A percentile compares a stretch with the other conserved stretches of the same genome.
Evolutionary conservation across 345 rosid species (phyloP).

Genomic region (Citrus unshiu): DNA sequence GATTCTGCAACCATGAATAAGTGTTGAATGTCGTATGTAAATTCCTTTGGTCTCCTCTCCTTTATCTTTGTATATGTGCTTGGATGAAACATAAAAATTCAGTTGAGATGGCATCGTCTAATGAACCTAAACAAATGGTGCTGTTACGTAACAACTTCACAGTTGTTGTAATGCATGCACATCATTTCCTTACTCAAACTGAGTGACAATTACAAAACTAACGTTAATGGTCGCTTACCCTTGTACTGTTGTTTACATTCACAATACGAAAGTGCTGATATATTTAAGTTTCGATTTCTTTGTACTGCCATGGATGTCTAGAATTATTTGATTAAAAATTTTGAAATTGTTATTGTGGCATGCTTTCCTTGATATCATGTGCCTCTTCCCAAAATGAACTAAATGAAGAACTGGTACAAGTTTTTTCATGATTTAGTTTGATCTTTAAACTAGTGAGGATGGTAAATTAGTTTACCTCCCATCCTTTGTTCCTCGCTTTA

Average conservation of each 20-base stretch:
- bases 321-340: too few species aligned
- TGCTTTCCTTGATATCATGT: too few species aligned
- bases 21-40: conserved; percentile 84
- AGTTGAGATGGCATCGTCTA: background rate
- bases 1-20: conserved; percentile 88
- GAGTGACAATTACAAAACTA: background rate
- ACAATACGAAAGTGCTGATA: background rate
- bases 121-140: background rate
- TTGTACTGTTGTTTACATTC: background rate
- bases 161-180: background rate
- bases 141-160: background rate
- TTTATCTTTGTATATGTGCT: background rate
- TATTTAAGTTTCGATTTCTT: background rate
- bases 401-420: background rate
- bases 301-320: too few species aligned
- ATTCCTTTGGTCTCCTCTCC: background rate
- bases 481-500: too few species aligned
- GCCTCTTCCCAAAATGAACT: too few species aligned
- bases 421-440: background rate
- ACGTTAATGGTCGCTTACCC: background rate
- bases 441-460: background rate
- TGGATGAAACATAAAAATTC: background rate
- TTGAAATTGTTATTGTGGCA: too few species aligned
- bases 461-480: background rate
- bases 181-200: background rate